phyloP scores from a whole-genome alignment of 129 eudicot species.

The Lactuca sativa region DNA sequence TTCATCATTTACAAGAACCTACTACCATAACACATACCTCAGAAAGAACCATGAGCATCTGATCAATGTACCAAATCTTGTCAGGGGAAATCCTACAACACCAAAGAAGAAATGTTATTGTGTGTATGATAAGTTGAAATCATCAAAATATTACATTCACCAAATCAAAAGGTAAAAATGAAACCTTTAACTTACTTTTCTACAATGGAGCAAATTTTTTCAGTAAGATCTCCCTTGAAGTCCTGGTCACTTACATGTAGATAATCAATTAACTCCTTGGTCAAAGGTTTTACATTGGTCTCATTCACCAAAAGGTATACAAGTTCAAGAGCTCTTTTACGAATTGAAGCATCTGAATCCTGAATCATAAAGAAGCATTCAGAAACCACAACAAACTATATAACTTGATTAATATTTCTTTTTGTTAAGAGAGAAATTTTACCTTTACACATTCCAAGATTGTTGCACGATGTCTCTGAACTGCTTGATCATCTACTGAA shows the following conservation, averaged over 20 bases:
- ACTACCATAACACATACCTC: conserved; percentile 59
- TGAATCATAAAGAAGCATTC: conserved; percentile 31
- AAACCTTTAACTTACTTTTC: conserved; percentile 69
- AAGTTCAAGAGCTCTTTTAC: conserved; percentile 99
- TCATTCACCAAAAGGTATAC: conserved; percentile 88
- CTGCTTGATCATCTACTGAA: conserved; percentile 89
- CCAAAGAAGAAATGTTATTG: not conserved
- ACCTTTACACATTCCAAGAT: conserved; percentile 99
- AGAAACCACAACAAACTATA: not conserved
- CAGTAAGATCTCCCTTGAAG: conserved; percentile 92
- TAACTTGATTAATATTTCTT: not conserved
- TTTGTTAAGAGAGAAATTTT: conserved; percentile 17
- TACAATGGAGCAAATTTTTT: conserved; percentile 92
- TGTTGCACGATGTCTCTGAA: conserved; percentile 96
- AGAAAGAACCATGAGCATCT: conserved; percentile 91
- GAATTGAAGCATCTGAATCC: conserved; percentile 99
- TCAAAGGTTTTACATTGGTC: conserved; percentile 80
- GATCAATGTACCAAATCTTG: conserved; percentile 96
- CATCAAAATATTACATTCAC: not conserved
- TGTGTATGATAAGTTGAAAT: not conserved
- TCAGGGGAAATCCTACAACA: conserved; percentile 87
- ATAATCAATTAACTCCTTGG: conserved; percentile 89
- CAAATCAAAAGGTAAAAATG: not conserved
- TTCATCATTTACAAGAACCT: not conserved
- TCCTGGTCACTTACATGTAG: conserved; percentile 90